Percentiles rank a stretch among this genome's conserved stretches.
These are phyloP conservation scores for Leccinum obscurum DNA, from an alignment of 768 basidiomycete genomes.

Conservation along the genomic window DNA sequence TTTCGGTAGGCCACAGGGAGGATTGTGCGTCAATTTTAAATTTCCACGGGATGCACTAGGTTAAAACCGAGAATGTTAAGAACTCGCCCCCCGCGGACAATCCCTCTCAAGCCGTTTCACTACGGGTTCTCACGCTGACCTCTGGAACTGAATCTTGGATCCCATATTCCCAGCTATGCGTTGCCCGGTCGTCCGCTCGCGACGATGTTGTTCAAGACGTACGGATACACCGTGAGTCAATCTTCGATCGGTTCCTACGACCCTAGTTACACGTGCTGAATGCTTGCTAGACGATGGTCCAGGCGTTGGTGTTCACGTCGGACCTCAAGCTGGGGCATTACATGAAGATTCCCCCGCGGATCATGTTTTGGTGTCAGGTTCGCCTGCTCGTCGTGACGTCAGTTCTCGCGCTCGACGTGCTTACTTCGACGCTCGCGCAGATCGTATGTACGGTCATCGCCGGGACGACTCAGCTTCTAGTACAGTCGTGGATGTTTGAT, in stretches of 20 bases:
- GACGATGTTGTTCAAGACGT: slow-evolving; percentile 87
- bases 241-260: neutral
- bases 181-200: slow-evolving; percentile 78
- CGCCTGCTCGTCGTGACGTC: neutral
- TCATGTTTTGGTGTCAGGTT: slow-evolving; percentile 70
- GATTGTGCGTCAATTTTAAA: no score
- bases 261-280: slow-evolving; percentile 2
- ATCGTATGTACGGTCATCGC: slow-evolving; percentile 66
- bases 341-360: slow-evolving; percentile 58
- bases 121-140: neutral
- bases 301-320: slow-evolving; percentile 64
- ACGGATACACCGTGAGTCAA: slow-evolving; percentile 59
- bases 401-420: neutral
- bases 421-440: slow-evolving; percentile 27
- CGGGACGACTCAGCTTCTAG: slow-evolving; percentile 71
- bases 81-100: no score
- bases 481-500: slow-evolving; percentile 72
- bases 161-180: slow-evolving; percentile 43
- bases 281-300: slow-evolving; percentile 29
- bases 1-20: no score
- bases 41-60: no score
- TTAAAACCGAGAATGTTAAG: no score
- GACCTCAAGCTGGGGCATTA: slow-evolving; percentile 83
- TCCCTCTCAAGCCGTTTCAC: no score
- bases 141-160: neutral